Conservation (phyloP, 768 basidiomycete species). For the Rhodotorula kratochvilovae region DNA sequence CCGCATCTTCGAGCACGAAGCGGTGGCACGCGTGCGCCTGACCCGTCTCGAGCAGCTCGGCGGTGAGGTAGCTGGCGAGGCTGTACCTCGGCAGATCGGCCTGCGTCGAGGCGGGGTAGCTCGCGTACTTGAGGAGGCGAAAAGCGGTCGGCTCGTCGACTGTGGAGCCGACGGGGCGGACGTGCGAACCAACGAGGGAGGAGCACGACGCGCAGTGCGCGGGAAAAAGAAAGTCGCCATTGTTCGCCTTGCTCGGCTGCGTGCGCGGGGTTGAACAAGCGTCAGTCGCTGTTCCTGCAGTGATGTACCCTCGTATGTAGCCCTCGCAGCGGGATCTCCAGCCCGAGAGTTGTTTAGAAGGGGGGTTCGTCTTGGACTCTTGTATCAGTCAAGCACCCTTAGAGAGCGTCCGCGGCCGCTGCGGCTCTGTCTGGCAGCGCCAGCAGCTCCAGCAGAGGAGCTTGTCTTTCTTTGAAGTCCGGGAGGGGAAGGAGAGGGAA, state of each 20-base stretch:
- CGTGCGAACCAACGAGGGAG: slow-evolving; percentile 59
- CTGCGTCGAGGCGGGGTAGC: slow-evolving; percentile 12
- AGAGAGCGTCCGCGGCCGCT: not conserved
- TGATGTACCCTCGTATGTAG: slow-evolving; percentile 83
- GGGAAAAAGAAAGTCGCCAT: slow-evolving; percentile 31
- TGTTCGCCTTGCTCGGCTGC: slow-evolving; percentile 13
- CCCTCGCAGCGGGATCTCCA: slow-evolving; percentile 68
- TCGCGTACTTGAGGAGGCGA: slow-evolving; percentile 38
- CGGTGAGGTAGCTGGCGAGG: slow-evolving; percentile 59
- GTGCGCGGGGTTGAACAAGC: not conserved
- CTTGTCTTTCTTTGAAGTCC: slow-evolving; percentile 93
- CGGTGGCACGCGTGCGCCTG: slow-evolving; percentile 90
- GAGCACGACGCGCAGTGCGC: slow-evolving; percentile 21
- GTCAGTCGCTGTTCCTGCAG: slow-evolving; percentile 37
- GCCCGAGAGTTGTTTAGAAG: slow-evolving; percentile 83
- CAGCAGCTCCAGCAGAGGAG: slow-evolving; percentile 60
- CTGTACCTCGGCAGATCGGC: slow-evolving; percentile 38
- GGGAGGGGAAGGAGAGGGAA: slow-evolving; percentile 10
- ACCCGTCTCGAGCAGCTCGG: slow-evolving; percentile 85
- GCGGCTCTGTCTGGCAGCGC: slow-evolving; percentile 45
- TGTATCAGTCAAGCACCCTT: slow-evolving; percentile 75
- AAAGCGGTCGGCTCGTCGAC: slow-evolving; percentile 62
- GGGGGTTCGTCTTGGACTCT: slow-evolving; percentile 69
- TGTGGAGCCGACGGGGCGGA: slow-evolving; percentile 74
- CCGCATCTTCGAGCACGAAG: slow-evolving; percentile 81